These are phyloP conservation scores for Colletotrichum lindemuthianum DNA, from an alignment of 2,329 filamentous ascomycete species.

Conservation along the genomic window DNA sequence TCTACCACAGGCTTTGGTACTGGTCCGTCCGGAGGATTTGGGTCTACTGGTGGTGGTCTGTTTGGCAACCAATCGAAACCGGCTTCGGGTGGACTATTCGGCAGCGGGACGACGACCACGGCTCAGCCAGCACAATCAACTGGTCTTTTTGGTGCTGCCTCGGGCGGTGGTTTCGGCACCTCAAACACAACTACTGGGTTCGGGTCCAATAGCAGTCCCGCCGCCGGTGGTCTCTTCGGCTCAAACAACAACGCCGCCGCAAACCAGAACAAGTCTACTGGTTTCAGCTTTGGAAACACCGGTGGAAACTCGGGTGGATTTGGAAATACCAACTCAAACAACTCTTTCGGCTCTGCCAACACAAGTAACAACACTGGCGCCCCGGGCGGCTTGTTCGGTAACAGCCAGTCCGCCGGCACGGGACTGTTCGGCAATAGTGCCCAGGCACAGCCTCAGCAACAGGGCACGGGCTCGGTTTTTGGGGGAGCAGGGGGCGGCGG, in stretches of 20 bases:
- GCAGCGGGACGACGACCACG: constrained; percentile 26
- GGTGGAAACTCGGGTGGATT: constrained; percentile 41
- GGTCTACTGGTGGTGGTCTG: constrained; percentile 46
- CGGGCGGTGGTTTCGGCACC: constrained; percentile 32
- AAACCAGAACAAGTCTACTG: constrained; percentile 50
- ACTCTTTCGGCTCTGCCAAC: constrained; percentile 52
- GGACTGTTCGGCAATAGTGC: constrained; percentile 50
- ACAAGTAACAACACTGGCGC: constrained; percentile 35
- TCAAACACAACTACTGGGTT: constrained; percentile 41
- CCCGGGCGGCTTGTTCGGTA: constrained; percentile 57
- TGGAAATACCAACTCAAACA: constrained; percentile 48
- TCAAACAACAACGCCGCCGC: constrained; percentile 39
- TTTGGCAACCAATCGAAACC: constrained; percentile 50
- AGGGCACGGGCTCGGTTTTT: constrained; percentile 40
- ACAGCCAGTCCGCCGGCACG: constrained; percentile 45
- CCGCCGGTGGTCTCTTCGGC: constrained; percentile 35
- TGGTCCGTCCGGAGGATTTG: constrained; percentile 50
- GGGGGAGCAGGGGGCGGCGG: constrained; percentile 34
- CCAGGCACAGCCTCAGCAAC: constrained; percentile 39
- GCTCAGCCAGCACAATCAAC: constrained; percentile 35
- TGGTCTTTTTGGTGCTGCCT: constrained; percentile 41
- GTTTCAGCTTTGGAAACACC: constrained; percentile 57
- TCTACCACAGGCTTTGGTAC: constrained; percentile 37
- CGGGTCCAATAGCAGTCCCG: constrained; percentile 42
- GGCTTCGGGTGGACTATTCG: constrained; percentile 33